Base-by-base conservation (phyloP, 345 rosid genomes). In the Eucalyptus curtisii region DNA sequence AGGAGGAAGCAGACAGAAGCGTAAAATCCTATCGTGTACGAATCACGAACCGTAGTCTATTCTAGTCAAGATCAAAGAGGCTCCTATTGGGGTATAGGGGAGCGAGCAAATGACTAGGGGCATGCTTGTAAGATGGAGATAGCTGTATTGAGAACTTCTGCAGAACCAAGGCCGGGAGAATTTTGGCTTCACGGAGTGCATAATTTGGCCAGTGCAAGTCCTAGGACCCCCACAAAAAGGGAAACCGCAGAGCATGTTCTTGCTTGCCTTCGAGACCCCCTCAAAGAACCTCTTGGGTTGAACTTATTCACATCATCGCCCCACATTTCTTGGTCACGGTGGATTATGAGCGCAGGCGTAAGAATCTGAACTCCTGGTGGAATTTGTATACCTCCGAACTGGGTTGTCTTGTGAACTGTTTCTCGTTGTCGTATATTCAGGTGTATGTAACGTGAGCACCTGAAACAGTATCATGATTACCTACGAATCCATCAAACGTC, bases 81-180 rank as follows among this genome's bases (percentile, higher is more conserved):
- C 92, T 33, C 91, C 90, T 88, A 55, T 49, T 90, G 88, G 57
- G 92, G 92, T 25, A 7, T 25, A 7, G 90, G 49, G 88, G 20
- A 17, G 89, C 86, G 30, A 86, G 10, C 22, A 10, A 7, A 13
- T 3, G 4, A 8, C 1, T 6, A 5, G 92, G 92, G 81, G 91
- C 86, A 88, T 90, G 90, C 50, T 86, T 80, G 66, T 90, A 86
- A 7, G 92, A 59, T 16, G 92, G 89, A 49, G 93, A 92, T 15
- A 88, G 81, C 87, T 92, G 90, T 25, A 89, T 89, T 27, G 86
- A 85, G 49, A 92, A 89, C 11, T 17, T 80, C 20, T 66, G 88
- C 14, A 92, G 57, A 44, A 89, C 86, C 87, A 89, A 82, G 27
- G 89, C 88, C 31, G 89, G 13, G 15, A 90, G 87, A 85, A 88